Conservation (phyloP, 495 filamentous ascomycete species). For the Penicillium alfredii region DNA sequence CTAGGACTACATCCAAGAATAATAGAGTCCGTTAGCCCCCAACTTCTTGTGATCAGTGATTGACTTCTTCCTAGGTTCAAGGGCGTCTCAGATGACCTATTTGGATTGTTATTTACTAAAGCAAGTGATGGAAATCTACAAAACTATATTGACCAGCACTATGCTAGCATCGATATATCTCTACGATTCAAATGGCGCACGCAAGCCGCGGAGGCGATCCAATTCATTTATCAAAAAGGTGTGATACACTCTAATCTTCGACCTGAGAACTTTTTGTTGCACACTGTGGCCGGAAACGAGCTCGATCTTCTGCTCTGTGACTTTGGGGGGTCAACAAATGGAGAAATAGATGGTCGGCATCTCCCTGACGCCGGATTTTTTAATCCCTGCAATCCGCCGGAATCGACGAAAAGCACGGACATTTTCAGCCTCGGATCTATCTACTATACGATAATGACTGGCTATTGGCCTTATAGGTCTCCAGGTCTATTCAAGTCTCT, state of each 20-base stretch:
- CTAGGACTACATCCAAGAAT: conserved; percentile 13
- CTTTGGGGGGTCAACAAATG: conserved; percentile 24
- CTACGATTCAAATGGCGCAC: conserved; percentile 18
- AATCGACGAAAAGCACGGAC: conserved; percentile 17
- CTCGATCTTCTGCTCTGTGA: conserved; percentile 23
- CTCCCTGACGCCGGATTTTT: conserved; percentile 22
- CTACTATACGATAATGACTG: conserved; percentile 26
- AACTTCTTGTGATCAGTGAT: not conserved
- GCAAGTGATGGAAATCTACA: conserved; percentile 18
- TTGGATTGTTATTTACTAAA: conserved; percentile 13
- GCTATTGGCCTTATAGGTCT: conserved; percentile 25
- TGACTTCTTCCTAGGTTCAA: conserved; percentile 7
- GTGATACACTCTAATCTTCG: conserved; percentile 21
- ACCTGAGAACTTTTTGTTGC: conserved; percentile 21
- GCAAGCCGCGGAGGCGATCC: conserved; percentile 18
- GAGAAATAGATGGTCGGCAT: conserved; percentile 19
- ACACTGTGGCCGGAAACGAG: conserved; percentile 8
- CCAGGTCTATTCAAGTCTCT: conserved; percentile 14
- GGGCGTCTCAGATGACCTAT: conserved; percentile 11
- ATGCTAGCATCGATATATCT: conserved; percentile 11
- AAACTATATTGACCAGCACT: conserved; percentile 12
- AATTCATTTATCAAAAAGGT: conserved; percentile 16
- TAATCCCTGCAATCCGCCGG: conserved; percentile 12
- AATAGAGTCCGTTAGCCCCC: conserved; percentile 8
- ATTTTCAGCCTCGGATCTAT: conserved; percentile 27